Evolutionary conservation across 768 basidiomycete species (phyloP), one percentile per base, ranked within the genome.

Genomic region (Kwoniella shandongensis): DNA sequence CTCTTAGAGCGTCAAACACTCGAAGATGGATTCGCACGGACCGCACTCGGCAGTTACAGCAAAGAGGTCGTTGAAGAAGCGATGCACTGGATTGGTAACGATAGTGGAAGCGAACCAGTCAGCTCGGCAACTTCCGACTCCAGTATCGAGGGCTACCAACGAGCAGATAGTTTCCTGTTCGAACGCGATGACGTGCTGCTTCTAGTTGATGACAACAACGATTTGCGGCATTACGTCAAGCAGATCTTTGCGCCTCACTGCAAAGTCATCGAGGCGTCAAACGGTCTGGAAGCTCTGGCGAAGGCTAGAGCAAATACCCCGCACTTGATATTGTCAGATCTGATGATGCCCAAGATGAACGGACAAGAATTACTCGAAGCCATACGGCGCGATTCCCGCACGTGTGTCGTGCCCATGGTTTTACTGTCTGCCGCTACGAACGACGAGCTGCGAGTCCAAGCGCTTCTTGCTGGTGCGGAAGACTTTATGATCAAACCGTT

Each of bases 401-500:
- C 65, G 1, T 30, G 55, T 17, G 62, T 41, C 73, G 73, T 17
- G 65, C 76, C 25, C 66, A 76, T 77, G 35, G 67, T 75, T 26
- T 41, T 77, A 18, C 51, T 77, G 1, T 66, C 71, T 11, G 75
- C 76, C 5, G 65, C 67, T 22, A 74, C 72, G 4, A 71, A 69
- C 22, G 76, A 76, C 25, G 74, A 76, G 26, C 25, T 57, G 23
- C 55, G 68, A 30, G 54, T 74, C 1, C 68, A 67, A 12, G 76
- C 74, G 10, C 53, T 77, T 22, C 42, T 74, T 11, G 71, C 67
- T 23, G 76, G 69, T 13, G 70, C 72, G 1, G 75, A 74, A 42
- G 77, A 69, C 50, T 78, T 76, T 56, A 68, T 79, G 42, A 46
- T 61, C 11, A 79, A 79, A 59, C 78, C 78, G 3, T 79, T 78